These are phyloP conservation scores for Funneliformis caledonium DNA, from an alignment of 371 early-diverging fungal genomes.

Conservation along the genomic window DNA sequence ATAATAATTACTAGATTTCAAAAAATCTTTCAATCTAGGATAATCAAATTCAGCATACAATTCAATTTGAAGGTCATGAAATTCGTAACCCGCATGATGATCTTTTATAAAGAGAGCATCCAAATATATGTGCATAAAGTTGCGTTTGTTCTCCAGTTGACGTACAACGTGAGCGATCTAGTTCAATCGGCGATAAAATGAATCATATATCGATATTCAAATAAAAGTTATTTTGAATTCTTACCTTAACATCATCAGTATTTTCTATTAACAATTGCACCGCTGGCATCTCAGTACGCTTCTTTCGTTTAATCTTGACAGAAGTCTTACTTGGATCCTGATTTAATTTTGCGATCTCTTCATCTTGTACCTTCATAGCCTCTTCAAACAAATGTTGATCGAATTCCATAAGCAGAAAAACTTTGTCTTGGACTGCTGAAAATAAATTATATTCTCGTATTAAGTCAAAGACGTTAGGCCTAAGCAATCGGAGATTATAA, in stretches of 20 bases:
- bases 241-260: constrained; percentile 83
- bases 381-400: constrained; percentile 67
- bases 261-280: constrained; percentile 82
- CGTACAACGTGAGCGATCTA: constrained; percentile 69
- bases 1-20: constrained; percentile 78
- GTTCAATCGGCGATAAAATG: background rate
- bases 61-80: constrained; percentile 86
- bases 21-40: constrained; percentile 76
- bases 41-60: constrained; percentile 92
- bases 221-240: background rate
- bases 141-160: constrained; percentile 59
- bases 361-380: constrained; percentile 25
- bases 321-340: background rate
- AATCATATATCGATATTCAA: background rate
- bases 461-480: constrained; percentile 74
- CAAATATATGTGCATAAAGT: constrained; percentile 83
- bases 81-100: constrained; percentile 75
- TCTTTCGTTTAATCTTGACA: constrained; percentile 38
- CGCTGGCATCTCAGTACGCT: constrained; percentile 54
- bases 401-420: constrained; percentile 80
- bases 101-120: constrained; percentile 84
- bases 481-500: constrained; percentile 74
- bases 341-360: constrained; percentile 39
- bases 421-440: constrained; percentile 76
- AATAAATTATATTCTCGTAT: constrained; percentile 82